Percentiles rank a stretch among this genome's conserved stretches.
phyloP scores from a whole-genome alignment of 331 rosid genomes.

The Erythrophleum ivorense region DNA sequence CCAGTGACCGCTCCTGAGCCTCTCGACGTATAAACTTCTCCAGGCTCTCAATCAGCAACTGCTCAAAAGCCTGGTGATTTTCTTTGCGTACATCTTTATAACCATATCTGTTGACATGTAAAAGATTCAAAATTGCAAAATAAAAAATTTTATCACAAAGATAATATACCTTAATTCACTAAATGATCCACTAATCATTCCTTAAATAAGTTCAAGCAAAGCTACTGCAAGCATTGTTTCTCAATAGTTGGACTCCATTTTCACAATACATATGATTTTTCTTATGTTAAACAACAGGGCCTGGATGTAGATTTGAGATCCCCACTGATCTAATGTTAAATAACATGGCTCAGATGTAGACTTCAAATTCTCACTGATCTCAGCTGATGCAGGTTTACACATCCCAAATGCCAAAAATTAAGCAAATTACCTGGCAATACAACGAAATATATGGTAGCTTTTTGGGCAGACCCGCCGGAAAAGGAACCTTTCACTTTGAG shows the following conservation, averaged over 20 bases:
- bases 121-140: constrained; percentile 14
- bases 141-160: background rate
- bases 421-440: constrained; percentile 89
- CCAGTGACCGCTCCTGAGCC: constrained; percentile 91
- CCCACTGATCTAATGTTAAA: background rate
- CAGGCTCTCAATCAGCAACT: constrained; percentile 91
- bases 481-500: constrained; percentile 98
- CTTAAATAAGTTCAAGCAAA: constrained; percentile 17
- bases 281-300: constrained; percentile 7
- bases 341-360: constrained; percentile 4
- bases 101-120: constrained; percentile 74
- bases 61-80: constrained; percentile 93
- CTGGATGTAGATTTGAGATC: background rate
- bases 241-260: background rate
- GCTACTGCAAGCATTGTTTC: background rate
- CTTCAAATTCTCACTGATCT: background rate
- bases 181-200: constrained; percentile 4
- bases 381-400: background rate
- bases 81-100: constrained; percentile 98
- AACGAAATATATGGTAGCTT: constrained; percentile 92
- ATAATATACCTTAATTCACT: background rate
- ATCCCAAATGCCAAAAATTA: constrained; percentile 8
- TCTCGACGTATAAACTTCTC: constrained; percentile 98
- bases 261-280: constrained; percentile 13
- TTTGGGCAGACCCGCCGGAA: constrained; percentile 91